A percentile compares a stretch with the other conserved stretches of the same genome.
phyloP scores from a whole-genome alignment of 306 rosid species.

The Rosa persica region DNA sequence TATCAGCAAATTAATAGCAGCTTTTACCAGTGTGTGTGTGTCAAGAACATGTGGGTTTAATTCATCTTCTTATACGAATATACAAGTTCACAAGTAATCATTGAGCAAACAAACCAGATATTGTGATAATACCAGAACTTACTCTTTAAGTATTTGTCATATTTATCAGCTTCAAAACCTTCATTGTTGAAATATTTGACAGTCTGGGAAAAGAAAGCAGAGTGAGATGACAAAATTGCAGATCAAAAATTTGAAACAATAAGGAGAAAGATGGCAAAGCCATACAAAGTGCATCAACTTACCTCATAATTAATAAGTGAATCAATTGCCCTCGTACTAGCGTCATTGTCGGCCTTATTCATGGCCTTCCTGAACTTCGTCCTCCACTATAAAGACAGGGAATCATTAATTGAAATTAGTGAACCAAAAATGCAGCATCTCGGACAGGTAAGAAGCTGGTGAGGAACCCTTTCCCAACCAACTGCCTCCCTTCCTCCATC shows the following conservation, averaged over 20 bases:
- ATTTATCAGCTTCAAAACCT: slow-evolving; percentile 69
- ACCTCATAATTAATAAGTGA: slow-evolving; percentile 98
- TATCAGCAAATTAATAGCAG: background rate
- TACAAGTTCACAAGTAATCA: slow-evolving; percentile 6
- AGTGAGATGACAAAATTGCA: slow-evolving; percentile 4
- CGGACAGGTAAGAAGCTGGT: background rate
- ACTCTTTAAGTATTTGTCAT: slow-evolving; percentile 78
- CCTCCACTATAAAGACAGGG: slow-evolving; percentile 80
- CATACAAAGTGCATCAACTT: slow-evolving; percentile 23
- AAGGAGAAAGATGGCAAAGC: background rate
- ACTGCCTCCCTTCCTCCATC: background rate
- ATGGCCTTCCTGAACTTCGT: slow-evolving; percentile 92
- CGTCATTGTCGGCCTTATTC: slow-evolving; percentile 98
- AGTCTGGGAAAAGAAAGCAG: slow-evolving; percentile 50
- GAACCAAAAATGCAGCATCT: slow-evolving; percentile 7
- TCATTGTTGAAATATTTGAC: slow-evolving; percentile 96
- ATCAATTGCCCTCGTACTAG: slow-evolving; percentile 80
- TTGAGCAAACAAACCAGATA: background rate
- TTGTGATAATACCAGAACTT: slow-evolving; percentile 42
- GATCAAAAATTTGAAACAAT: background rate
- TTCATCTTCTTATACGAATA: background rate
- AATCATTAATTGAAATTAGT: slow-evolving; percentile 1
- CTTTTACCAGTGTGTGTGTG: background rate
- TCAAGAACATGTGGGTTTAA: background rate
- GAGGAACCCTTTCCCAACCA: background rate